Base-by-base conservation (phyloP, 192 early-diverging fungal genomes). In the Borealophlyctis nickersoniae region DNA sequence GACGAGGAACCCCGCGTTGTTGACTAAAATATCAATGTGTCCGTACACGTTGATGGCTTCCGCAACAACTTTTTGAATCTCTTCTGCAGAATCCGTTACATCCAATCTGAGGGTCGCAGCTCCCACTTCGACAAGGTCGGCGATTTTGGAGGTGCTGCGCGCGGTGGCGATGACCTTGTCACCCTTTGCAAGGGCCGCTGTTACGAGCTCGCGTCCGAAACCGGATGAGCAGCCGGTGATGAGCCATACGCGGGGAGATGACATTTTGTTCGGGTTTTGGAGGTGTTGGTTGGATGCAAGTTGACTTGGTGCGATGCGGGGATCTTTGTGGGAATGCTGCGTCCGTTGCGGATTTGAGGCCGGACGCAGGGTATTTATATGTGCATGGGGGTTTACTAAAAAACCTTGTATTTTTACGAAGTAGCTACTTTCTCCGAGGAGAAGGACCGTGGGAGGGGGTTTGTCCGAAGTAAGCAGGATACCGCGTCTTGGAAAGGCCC, bases 21-120 rank as follows among this genome's bases (percentile, higher is more conserved):
- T 94, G 1, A 96, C 85, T 29, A 96, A 71, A 0, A 94, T 77
- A 73, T 93, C 87, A 11, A 96, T 74, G 7, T 24, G 52, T 24
- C 52, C 52, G 24, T 24, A 54, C 7, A 28, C 52, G 27, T 11
- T 24, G 24, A 24, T n/a, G 23, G 52, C 52, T 11, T n/a, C n/a
- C 7, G 7, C 52, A n/a, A 54, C 23, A 11, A 28, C 52, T 11
- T n/a, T 28, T 24, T n/a, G 22, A 24, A 54, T 28, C 27, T 5
- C 52, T 23, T 54, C 52, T 7, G n/a, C 9, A 11, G 52, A 54
- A 23, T 23, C 11, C 11, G n/a, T 54, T 9, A 54, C 27, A 23
- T 54, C 52, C 22, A 54, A 28, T n/a, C 11, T 24, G 7, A 54
- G 22, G 7, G 52, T 24, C 7, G 7, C 9, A 5, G 52, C 52